Conservation (phyloP, 768 basidiomycete species). For the Cantharellus anzutake region DNA sequence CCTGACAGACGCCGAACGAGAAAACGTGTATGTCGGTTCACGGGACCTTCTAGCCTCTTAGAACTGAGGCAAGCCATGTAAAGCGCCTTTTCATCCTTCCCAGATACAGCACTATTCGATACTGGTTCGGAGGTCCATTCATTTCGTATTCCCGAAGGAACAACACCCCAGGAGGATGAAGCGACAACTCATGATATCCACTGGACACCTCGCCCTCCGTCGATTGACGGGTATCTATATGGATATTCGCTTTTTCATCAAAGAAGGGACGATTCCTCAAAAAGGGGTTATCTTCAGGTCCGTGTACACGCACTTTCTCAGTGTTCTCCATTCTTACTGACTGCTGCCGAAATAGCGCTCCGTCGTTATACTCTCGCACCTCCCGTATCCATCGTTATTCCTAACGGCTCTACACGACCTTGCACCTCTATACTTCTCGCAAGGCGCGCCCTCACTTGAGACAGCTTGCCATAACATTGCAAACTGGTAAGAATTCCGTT, state of each 20-base stretch:
- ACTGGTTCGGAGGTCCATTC: conserved; percentile 73
- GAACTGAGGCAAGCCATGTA: neutral
- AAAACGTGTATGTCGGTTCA: conserved; percentile 48
- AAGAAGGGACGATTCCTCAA: conserved; percentile 38
- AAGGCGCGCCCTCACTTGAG: conserved; percentile 68
- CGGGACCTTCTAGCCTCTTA: neutral
- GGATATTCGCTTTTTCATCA: conserved; percentile 68
- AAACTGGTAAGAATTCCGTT: conserved; percentile 40
- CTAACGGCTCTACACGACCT: conserved; percentile 43
- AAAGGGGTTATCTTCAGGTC: conserved; percentile 70
- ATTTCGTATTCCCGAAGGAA: conserved; percentile 52
- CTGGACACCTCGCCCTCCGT: conserved; percentile 19
- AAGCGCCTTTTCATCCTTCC: conserved; percentile 85
- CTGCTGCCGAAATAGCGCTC: conserved; percentile 40
- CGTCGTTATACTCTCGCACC: conserved; percentile 61
- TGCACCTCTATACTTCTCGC: conserved; percentile 52
- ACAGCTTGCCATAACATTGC: conserved; percentile 73
- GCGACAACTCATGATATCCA: conserved; percentile 9
- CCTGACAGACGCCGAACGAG: conserved; percentile 44
- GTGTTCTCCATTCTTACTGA: conserved; percentile 2
- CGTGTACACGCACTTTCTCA: neutral
- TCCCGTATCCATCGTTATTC: conserved; percentile 71
- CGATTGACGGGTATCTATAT: conserved; percentile 50
- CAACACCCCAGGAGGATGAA: neutral
- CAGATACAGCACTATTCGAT: conserved; percentile 71